Evolutionary conservation across 2,329 filamentous ascomycete genomes (phyloP).

Genomic region (Neopestalotiopsis clavispora): DNA sequence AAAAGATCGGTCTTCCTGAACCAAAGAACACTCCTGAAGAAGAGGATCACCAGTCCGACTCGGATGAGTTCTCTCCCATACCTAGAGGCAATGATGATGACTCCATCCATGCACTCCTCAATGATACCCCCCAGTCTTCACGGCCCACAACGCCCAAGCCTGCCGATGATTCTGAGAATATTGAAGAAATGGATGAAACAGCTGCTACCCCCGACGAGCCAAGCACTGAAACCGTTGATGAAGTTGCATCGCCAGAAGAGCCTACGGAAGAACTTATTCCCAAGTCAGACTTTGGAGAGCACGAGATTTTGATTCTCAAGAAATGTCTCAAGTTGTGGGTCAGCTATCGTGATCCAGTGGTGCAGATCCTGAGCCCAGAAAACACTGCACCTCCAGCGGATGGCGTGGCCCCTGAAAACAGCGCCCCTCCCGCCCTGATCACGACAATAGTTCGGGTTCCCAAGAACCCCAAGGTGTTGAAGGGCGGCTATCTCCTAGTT

Average conservation of each 20-base stretch:
- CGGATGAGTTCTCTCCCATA: conserved; percentile 34
- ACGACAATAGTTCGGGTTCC: conserved; percentile 78
- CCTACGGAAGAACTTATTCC: conserved; percentile 20
- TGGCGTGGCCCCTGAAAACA: conserved; percentile 56
- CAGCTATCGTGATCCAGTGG: conserved; percentile 60
- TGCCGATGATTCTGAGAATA: conserved; percentile 11
- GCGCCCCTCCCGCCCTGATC: conserved; percentile 66
- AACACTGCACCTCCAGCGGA: conserved; percentile 74
- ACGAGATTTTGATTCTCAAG: conserved; percentile 52
- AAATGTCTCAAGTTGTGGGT: conserved; percentile 70
- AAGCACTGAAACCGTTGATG: conserved; percentile 25
- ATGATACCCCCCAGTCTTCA: conserved; percentile 60
- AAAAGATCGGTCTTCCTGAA: conserved; percentile 58
- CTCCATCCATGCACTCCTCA: conserved; percentile 62
- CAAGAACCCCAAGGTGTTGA: conserved; percentile 82
- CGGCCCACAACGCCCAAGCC: conserved; percentile 40
- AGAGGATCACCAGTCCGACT: conserved; percentile 43
- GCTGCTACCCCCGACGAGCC: conserved; percentile 29
- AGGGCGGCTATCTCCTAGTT: conserved; percentile 85
- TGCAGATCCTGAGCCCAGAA: conserved; percentile 59
- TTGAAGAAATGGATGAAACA: conserved; percentile 25
- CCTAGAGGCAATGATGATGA: conserved; percentile 46
- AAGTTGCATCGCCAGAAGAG: background rate
- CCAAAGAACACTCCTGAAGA: conserved; percentile 38
- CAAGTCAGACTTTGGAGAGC: conserved; percentile 50